Evolutionary conservation across 345 rosid species (phyloP).

Genomic region (Turritis glabra): DNA sequence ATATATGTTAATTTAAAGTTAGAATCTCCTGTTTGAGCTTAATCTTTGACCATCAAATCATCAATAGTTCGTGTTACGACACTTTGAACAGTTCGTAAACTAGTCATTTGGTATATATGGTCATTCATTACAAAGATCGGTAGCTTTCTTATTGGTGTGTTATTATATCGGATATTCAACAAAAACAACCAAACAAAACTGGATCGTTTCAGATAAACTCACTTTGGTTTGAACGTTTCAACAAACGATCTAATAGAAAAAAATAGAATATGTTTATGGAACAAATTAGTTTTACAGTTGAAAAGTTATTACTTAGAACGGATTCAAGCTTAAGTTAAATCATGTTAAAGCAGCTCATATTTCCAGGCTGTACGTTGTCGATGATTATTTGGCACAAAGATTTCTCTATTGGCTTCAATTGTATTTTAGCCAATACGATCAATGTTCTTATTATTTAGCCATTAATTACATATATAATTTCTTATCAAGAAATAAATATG

Average conservation of each 20-base stretch:
- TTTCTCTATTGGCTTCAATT: neutral
- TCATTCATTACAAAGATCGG: conserved; percentile 7
- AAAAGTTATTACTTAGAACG: neutral
- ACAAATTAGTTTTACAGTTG: neutral
- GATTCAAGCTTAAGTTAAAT: neutral
- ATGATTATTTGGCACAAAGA: neutral
- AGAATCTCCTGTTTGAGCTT: conserved; percentile 7
- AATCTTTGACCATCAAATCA: conserved; percentile 40
- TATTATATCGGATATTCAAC: neutral
- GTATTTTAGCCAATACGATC: neutral
- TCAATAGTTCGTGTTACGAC: conserved; percentile 18
- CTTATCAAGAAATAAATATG: neutral
- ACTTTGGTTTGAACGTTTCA: neutral
- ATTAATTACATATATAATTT: neutral
- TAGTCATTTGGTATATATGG: neutral
- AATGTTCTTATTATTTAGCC: neutral
- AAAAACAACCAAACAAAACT: neutral
- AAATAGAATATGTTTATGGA: neutral
- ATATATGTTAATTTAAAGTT: neutral
- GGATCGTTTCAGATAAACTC: neutral
- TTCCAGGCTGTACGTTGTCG: conserved; percentile 37
- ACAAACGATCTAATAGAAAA: neutral
- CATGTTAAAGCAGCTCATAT: neutral
- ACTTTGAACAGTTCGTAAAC: neutral
- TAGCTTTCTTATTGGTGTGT: neutral